Conservation (phyloP, 2,329 filamentous ascomycete species). For the Sclerotinia nivalis region DNA sequence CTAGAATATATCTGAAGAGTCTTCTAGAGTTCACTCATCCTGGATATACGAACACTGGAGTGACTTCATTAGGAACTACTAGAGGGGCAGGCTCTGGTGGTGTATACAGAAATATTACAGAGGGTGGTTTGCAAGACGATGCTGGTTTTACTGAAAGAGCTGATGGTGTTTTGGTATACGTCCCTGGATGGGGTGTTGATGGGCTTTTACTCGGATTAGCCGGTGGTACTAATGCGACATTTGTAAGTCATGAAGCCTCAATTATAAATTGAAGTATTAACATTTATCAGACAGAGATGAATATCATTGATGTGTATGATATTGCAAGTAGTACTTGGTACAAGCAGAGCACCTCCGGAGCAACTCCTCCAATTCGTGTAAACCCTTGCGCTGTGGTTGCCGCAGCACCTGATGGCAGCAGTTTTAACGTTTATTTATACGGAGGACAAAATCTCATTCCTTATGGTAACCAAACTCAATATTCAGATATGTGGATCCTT, state of each 20-base stretch:
- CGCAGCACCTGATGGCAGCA: slow-evolving; percentile 69
- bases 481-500: slow-evolving; percentile 74
- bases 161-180: slow-evolving; percentile 70
- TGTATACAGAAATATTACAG: slow-evolving; percentile 71
- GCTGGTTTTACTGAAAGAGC: slow-evolving; percentile 71
- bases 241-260: slow-evolving; percentile 49
- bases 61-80: slow-evolving; percentile 54
- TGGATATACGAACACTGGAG: slow-evolving; percentile 63
- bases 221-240: slow-evolving; percentile 68
- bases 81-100: slow-evolving; percentile 62
- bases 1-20: slow-evolving; percentile 70
- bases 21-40: slow-evolving; percentile 76
- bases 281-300: slow-evolving; percentile 57
- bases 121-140: slow-evolving; percentile 65
- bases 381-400: slow-evolving; percentile 72
- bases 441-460: slow-evolving; percentile 74
- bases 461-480: slow-evolving; percentile 56
- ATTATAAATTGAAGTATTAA: slow-evolving; percentile 21
- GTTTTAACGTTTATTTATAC: slow-evolving; percentile 77
- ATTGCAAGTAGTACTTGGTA: slow-evolving; percentile 72
- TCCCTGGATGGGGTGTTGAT: slow-evolving; percentile 71
- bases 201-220: slow-evolving; percentile 72
- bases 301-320: slow-evolving; percentile 74
- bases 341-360: slow-evolving; percentile 68
- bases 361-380: slow-evolving; percentile 63